Evolutionary conservation across 805 yeast genomes (phyloP).

Genomic region (Ogataea angusta): DNA sequence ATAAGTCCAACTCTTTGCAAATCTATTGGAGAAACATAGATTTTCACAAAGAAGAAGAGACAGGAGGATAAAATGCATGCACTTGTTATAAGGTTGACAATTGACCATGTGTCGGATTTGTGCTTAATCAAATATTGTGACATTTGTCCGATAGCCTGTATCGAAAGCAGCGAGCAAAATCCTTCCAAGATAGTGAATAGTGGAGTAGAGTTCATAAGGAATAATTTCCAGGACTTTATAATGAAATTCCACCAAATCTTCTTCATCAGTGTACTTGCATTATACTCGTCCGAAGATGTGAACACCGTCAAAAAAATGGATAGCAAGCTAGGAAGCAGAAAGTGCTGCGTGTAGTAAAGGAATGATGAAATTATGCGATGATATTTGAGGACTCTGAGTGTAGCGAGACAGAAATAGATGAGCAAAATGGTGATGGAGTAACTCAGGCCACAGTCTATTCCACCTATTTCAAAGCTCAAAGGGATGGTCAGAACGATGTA

Average conservation of each 20-base stretch:
- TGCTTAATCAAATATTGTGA: conserved; percentile 61
- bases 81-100: conserved; percentile 65
- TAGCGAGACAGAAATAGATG: conserved; percentile 69
- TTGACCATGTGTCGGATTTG: conserved; percentile 75
- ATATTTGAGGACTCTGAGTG: conserved; percentile 56
- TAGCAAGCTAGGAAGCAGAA: conserved; percentile 76
- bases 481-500: conserved; percentile 82
- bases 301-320: conserved; percentile 63
- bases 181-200: conserved; percentile 89
- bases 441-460: conserved; percentile 82
- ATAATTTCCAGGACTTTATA: conserved; percentile 65
- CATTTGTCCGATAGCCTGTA: conserved; percentile 88
- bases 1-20: conserved; percentile 56
- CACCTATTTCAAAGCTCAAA: conserved; percentile 91
- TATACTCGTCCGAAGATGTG: conserved; percentile 31
- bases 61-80: conserved; percentile 76
- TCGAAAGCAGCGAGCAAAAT: conserved; percentile 83
- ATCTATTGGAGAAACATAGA: conserved; percentile 75
- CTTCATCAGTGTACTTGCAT: conserved; percentile 17
- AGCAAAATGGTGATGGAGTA: conserved; percentile 71
- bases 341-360: conserved; percentile 76
- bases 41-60: conserved; percentile 74
- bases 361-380: conserved; percentile 43
- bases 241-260: conserved; percentile 36
- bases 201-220: conserved; percentile 80